Evolutionary conservation across 2,329 filamentous ascomycete species (phyloP).

Genomic region (Teratosphaeria gauchensis): DNA sequence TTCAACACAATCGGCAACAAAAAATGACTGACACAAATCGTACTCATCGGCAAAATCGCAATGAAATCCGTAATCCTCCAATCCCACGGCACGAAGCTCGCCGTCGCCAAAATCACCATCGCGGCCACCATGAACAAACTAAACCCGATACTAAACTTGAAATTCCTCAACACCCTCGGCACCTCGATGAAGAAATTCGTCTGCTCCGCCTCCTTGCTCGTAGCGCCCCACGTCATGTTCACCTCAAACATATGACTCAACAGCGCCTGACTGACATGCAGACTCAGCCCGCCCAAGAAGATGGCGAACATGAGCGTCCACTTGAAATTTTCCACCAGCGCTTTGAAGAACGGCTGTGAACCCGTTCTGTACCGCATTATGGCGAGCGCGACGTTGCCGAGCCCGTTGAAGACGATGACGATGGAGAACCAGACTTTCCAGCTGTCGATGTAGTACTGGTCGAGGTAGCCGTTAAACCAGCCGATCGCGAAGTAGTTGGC

Average conservation of each 20-base stretch:
- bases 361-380: slow-evolving; percentile 53
- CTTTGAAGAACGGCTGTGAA: slow-evolving; percentile 41
- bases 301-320: slow-evolving; percentile 61
- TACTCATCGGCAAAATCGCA: slow-evolving; percentile 66
- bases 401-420: slow-evolving; percentile 53
- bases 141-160: slow-evolving; percentile 64
- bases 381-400: slow-evolving; percentile 53
- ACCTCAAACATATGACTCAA: slow-evolving; percentile 76
- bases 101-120: slow-evolving; percentile 57
- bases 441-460: slow-evolving; percentile 58
- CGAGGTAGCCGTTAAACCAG: slow-evolving; percentile 58
- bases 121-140: slow-evolving; percentile 46
- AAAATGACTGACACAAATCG: slow-evolving; percentile 59
- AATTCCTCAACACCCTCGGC: slow-evolving; percentile 66
- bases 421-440: slow-evolving; percentile 56
- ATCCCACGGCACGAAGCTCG: slow-evolving; percentile 53
- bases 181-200: slow-evolving; percentile 81
- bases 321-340: slow-evolving; percentile 49
- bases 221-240: slow-evolving; percentile 79
- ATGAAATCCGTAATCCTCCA: slow-evolving; percentile 43
- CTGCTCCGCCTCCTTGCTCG: slow-evolving; percentile 70
- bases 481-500: slow-evolving; percentile 64
- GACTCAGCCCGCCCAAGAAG: slow-evolving; percentile 71
- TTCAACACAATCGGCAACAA: slow-evolving; percentile 64
- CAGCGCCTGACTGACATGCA: slow-evolving; percentile 73